These are phyloP conservation scores for Daldinia bambusicola DNA, from an alignment of 495 filamentous ascomycete genomes.

Conservation along the genomic window DNA sequence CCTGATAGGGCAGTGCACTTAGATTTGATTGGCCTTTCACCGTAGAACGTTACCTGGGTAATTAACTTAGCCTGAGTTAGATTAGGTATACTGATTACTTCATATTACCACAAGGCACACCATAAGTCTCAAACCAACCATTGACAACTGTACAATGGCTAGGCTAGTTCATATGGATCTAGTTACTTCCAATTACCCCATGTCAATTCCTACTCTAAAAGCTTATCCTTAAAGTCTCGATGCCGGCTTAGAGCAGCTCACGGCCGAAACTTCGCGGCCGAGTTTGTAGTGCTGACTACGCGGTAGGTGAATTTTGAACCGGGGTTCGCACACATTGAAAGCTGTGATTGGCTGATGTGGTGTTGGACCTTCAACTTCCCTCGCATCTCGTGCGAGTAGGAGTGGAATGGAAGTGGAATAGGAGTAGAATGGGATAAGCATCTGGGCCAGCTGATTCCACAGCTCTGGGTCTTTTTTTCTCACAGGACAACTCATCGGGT, in stretches of 20 bases:
- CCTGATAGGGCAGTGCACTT: neutral
- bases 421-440: conserved; percentile 3
- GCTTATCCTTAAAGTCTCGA: neutral
- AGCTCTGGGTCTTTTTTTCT: neutral
- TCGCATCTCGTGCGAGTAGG: conserved; percentile 1
- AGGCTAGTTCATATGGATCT: neutral
- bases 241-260: conserved; percentile 1
- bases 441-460: neutral
- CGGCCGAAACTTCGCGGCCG: conserved; percentile 7
- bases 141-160: neutral
- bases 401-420: neutral
- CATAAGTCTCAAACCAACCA: too few relatives aligned
- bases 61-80: too few relatives aligned
- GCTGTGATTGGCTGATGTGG: neutral
- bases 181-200: too few relatives aligned
- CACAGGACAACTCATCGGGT: neutral
- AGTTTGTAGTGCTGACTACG: conserved; percentile 6
- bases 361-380: neutral
- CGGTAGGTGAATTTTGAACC: neutral
- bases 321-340: neutral
- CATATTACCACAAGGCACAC: too few relatives aligned
- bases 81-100: too few relatives aligned
- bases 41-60: too few relatives aligned
- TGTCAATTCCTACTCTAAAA: neutral
- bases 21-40: neutral